A percentile compares a stretch with the other conserved stretches of the same genome.
These are phyloP conservation scores for Saccharomycopsis malanga DNA, from an alignment of 805 yeast genomes.

Conservation along the genomic window DNA sequence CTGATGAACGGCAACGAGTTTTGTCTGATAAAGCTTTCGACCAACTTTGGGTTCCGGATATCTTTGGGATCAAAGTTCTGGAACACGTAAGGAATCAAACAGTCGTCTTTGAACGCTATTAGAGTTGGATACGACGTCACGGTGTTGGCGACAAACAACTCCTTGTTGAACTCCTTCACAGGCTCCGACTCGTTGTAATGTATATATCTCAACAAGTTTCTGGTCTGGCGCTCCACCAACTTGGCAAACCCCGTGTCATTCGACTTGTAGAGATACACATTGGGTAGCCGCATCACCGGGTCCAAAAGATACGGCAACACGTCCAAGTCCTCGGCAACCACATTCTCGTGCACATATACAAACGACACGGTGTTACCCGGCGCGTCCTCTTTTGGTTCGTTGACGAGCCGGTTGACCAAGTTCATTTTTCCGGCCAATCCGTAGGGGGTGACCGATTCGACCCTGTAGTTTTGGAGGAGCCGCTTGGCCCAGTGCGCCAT, in stretches of 20 bases:
- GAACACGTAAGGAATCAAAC: constrained; percentile 43
- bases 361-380: constrained; percentile 41
- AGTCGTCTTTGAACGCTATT: constrained; percentile 51
- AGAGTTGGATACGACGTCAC: constrained; percentile 57
- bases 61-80: constrained; percentile 62
- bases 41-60: constrained; percentile 41
- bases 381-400: constrained; percentile 31
- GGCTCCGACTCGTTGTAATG: constrained; percentile 36
- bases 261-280: constrained; percentile 47
- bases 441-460: constrained; percentile 28
- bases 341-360: constrained; percentile 43
- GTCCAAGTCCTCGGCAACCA: constrained; percentile 50
- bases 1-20: constrained; percentile 46
- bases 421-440: constrained; percentile 24
- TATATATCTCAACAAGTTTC: constrained; percentile 36
- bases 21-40: constrained; percentile 43
- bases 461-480: constrained; percentile 39
- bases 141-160: constrained; percentile 43
- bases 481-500: constrained; percentile 35
- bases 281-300: constrained; percentile 50
- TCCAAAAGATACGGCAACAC: constrained; percentile 55
- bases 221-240: constrained; percentile 35
- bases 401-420: constrained; percentile 24
- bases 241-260: constrained; percentile 37
- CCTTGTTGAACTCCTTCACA: constrained; percentile 35